Evolutionary conservation across 805 yeast species (phyloP).

Genomic region (Vanderwaltozyma polyspora): DNA sequence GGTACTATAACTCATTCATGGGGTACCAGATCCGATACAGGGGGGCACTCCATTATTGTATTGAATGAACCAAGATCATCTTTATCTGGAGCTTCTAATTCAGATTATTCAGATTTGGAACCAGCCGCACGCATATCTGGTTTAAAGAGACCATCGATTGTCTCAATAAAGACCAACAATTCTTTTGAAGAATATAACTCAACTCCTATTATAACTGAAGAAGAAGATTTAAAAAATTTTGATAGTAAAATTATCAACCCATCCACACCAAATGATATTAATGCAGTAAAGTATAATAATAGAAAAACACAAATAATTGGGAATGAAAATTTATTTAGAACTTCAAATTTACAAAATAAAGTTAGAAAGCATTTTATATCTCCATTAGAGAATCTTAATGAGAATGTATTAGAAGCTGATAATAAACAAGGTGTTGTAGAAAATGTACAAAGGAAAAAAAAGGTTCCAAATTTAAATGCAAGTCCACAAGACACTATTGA

Average conservation of each 20-base stretch:
- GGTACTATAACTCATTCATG: slow-evolving; percentile 43
- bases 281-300: background rate
- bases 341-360: background rate
- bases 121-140: background rate
- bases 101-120: background rate
- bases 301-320: background rate
- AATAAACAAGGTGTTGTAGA: too few relatives aligned
- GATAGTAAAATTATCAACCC: background rate
- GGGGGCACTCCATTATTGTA: slow-evolving; percentile 14
- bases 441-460: background rate
- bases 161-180: background rate
- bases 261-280: background rate
- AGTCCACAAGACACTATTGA: too few relatives aligned
- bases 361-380: background rate
- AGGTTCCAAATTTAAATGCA: background rate
- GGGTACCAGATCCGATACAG: slow-evolving; percentile 26
- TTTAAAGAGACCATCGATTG: background rate
- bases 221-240: too few relatives aligned
- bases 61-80: slow-evolving; percentile 7
- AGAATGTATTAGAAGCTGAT: too few relatives aligned
- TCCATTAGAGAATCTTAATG: background rate
- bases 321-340: background rate
- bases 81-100: background rate
- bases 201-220: background rate
- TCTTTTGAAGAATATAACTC: background rate